Conservation (phyloP, 192 early-diverging fungal species). For the Bifiguratus adelaidae region DNA sequence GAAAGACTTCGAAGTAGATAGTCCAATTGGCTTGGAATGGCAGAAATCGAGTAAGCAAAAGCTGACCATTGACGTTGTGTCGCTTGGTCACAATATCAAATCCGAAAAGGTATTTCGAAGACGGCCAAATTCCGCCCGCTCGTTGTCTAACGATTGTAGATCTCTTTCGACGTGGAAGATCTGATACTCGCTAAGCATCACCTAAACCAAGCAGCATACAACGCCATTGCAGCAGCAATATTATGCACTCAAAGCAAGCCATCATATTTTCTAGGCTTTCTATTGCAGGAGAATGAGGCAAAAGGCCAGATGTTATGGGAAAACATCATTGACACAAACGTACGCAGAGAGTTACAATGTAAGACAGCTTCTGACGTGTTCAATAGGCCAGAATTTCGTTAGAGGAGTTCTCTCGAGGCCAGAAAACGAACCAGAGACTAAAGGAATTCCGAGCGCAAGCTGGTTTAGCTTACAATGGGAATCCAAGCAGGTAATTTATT, state of each 20-base stretch:
- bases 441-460: too few species aligned
- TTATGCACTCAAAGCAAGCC: slow-evolving; percentile 42
- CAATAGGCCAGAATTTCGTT: too few species aligned
- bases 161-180: too few species aligned
- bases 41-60: slow-evolving; percentile 14
- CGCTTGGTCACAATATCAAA: slow-evolving; percentile 24
- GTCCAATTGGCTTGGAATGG: slow-evolving; percentile 17
- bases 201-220: slow-evolving; percentile 28
- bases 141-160: too few species aligned
- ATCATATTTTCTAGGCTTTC: slow-evolving; percentile 40
- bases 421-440: too few species aligned
- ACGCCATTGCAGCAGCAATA: slow-evolving; percentile 40
- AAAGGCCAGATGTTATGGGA: slow-evolving; percentile 44
- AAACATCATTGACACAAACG: slow-evolving; percentile 41
- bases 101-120: slow-evolving; percentile 17
- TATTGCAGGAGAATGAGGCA: slow-evolving; percentile 44
- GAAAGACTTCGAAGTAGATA: slow-evolving; percentile 23
- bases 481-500: too few species aligned
- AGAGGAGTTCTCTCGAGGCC: too few species aligned
- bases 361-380: background rate
- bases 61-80: slow-evolving; percentile 29
- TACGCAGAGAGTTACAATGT: slow-evolving; percentile 3
- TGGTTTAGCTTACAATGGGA: too few species aligned
- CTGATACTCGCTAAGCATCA: too few species aligned
- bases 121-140: too few species aligned